phyloP scores from a whole-genome alignment of 2,329 filamentous ascomycete species.

The Mycosphaerelloides madeirae region DNA sequence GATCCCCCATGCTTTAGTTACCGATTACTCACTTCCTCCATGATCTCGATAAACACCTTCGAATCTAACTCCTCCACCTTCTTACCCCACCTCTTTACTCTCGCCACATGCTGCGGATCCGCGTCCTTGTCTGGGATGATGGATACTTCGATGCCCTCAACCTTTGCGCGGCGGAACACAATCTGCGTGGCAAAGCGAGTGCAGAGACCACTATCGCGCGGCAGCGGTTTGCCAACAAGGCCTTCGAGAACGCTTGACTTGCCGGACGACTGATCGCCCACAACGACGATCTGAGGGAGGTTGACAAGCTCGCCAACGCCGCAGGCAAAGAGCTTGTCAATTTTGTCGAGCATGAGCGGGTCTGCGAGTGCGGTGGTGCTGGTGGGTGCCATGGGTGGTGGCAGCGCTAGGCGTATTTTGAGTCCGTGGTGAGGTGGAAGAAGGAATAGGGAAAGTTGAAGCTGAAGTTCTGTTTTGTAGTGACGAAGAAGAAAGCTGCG shows the following conservation, averaged over 20 bases:
- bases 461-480: too few species aligned
- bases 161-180: conserved; percentile 20
- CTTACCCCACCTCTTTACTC: conserved; percentile 11
- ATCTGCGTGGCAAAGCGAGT: conserved; percentile 42
- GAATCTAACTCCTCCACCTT: conserved; percentile 13
- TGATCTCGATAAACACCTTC: conserved; percentile 18
- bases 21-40: conserved; percentile 16
- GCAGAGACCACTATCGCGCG: conserved; percentile 50
- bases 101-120: conserved; percentile 7
- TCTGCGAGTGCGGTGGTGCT: conserved; percentile 9
- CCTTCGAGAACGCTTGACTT: conserved; percentile 62
- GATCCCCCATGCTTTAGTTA: too few species aligned
- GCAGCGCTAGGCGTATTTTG: too few species aligned
- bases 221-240: conserved; percentile 53
- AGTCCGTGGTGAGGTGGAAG: too few species aligned
- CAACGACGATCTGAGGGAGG: conserved; percentile 46
- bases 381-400: too few species aligned
- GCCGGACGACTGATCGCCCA: conserved; percentile 58
- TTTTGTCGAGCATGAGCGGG: conserved; percentile 47
- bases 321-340: conserved; percentile 49
- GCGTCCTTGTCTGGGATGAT: conserved; percentile 20
- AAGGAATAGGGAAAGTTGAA: too few species aligned
- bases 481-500: too few species aligned
- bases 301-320: conserved; percentile 36
- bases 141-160: conserved; percentile 10